Base-by-base conservation (phyloP, 2,329 filamentous ascomycete species). In the Remersonia thermophila region DNA sequence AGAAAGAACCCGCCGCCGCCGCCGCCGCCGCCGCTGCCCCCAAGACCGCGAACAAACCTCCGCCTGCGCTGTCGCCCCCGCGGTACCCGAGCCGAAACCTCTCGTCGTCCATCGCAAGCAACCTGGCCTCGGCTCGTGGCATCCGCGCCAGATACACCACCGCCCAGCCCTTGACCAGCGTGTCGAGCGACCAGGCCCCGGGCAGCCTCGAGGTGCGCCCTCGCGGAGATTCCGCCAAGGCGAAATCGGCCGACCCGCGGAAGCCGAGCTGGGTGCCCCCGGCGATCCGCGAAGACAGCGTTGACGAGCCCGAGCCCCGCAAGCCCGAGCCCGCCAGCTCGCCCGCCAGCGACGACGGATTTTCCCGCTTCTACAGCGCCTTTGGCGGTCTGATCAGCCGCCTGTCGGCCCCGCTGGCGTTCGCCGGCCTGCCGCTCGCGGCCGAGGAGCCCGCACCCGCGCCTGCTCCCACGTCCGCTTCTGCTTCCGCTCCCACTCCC, bases 341-440 rank as follows among this genome's bases (percentile, higher is more conserved):
- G 7, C 27, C 38, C 8, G 32, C 51, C 3, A 62, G 59, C 47
- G 84, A 93, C 23, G 86, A 89, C 38, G 80, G 83, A 5, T 98
- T 95, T 54, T 75, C 83, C 6, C 76, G 78, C 36, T 98, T 96
- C 60, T 98, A 96, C 60, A 87, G 73, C 40, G 86, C 85, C 1
- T 94, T 95, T 51, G 86, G 87, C 37, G 84, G 73, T 36, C 73
- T 95, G 32, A 83, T 96, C 52, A 91, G 85, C 42, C 82, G 80
- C 48, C 73, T 96, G 10, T 93, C 89, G 0, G 86, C 87, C 0
- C 87, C 87, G 1, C 66, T 98, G 20, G 89, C 87, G 3, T 98
- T 95, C 61, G 85, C 91, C 4, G 89, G 89, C 1, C 71, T 98
- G 7, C 91, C 91, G 1, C 67, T 98, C 4, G 72, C 75, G 18